Percentiles rank a stretch among this genome's conserved stretches.
Evolutionary conservation across 2,329 filamentous ascomycete species (phyloP).

Genomic region (Massarina eburnea): DNA sequence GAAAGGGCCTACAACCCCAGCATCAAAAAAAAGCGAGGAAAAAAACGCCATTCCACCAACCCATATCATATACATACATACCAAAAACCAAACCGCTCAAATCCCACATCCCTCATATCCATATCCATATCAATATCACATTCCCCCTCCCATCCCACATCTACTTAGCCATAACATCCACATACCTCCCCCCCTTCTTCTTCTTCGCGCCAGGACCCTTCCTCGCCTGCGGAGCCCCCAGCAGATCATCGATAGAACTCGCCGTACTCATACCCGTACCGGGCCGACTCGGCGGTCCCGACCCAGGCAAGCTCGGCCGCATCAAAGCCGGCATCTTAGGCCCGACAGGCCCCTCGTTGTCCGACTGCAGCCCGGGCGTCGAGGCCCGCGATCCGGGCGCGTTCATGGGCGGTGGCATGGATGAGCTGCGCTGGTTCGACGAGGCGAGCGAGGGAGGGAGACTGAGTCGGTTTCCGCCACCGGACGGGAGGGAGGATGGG

Average conservation of each 20-base stretch:
- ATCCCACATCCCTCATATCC: not conserved
- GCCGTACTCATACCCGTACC: conserved; percentile 83
- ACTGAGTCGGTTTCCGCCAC: conserved; percentile 3
- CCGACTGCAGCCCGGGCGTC: conserved; percentile 36
- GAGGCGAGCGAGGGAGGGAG: conserved; percentile 13
- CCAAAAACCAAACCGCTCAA: too few relatives aligned
- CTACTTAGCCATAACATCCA: conserved; percentile 77
- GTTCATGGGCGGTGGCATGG: conserved; percentile 40
- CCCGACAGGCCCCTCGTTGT: conserved; percentile 26
- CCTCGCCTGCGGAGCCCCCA: conserved; percentile 72
- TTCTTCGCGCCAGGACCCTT: conserved; percentile 61
- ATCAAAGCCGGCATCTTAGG: conserved; percentile 25
- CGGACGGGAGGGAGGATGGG: conserved; percentile 14
- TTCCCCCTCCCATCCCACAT: too few relatives aligned
- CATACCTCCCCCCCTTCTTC: conserved; percentile 84
- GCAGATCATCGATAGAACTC: conserved; percentile 91
- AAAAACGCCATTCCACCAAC: too few relatives aligned
- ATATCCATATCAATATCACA: too few relatives aligned
- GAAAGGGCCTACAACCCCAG: too few relatives aligned
- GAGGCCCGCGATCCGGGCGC: conserved; percentile 28
- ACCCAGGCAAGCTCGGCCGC: conserved; percentile 25
- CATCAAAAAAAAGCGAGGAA: not conserved
- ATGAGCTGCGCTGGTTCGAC: conserved; percentile 32
- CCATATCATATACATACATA: not conserved
- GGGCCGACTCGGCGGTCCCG: conserved; percentile 51